phyloP scores from a whole-genome alignment of 805 yeast species.

The Clavispora carvajalis region DNA sequence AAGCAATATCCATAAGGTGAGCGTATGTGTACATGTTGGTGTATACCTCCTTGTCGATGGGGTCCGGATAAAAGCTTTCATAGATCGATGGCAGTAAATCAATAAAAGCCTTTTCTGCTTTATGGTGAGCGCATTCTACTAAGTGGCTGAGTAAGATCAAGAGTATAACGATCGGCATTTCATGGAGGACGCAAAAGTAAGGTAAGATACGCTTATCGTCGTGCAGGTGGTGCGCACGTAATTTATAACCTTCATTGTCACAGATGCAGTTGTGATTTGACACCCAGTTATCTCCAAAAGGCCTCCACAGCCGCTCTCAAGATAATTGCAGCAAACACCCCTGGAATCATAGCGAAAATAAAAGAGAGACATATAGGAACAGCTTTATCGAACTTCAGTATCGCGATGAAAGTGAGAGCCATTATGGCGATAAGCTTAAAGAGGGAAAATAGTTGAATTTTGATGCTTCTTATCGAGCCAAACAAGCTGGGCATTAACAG shows the following conservation, averaged over 20 bases:
- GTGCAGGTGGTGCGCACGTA: not conserved
- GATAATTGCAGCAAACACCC: not conserved
- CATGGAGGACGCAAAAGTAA: not conserved
- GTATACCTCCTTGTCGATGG: constrained; percentile 21
- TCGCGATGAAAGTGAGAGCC: not conserved
- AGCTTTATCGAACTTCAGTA: not conserved
- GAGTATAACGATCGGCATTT: not conserved
- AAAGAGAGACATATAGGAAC: not conserved
- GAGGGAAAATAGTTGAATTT: not conserved
- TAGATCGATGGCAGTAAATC: not conserved
- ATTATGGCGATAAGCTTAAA: not conserved
- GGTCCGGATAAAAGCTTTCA: constrained; percentile 6
- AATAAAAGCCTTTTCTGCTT: too few relatives aligned
- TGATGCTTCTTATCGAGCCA: not conserved
- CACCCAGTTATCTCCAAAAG: too few relatives aligned
- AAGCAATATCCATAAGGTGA: constrained; percentile 39
- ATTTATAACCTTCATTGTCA: too few relatives aligned
- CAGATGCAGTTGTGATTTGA: too few relatives aligned
- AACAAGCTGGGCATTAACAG: not conserved
- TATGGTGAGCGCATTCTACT: not conserved
- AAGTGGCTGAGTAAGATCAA: not conserved
- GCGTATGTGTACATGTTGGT: constrained; percentile 33
- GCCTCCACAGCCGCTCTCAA: not conserved
- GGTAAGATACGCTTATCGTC: not conserved
- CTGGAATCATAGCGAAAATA: not conserved